phyloP scores from a whole-genome alignment of 2,329 filamentous ascomycete genomes.

The Didymella pomorum region DNA sequence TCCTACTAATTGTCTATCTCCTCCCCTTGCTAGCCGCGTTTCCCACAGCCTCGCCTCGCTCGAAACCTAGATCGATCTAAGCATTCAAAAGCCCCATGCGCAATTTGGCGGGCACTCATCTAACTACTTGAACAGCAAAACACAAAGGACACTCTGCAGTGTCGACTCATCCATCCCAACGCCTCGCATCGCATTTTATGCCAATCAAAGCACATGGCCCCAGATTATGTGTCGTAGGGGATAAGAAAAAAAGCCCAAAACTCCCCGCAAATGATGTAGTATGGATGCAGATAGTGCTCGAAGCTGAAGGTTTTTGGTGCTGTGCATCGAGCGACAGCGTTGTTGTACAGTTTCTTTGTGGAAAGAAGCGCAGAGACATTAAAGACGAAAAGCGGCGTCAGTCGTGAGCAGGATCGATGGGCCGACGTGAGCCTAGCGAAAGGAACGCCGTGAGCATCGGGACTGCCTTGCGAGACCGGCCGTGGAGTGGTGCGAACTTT shows the following conservation, averaged over 20 bases:
- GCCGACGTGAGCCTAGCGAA: slow-evolving; percentile 49
- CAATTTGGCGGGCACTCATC: slow-evolving; percentile 27
- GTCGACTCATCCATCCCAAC: slow-evolving; percentile 10
- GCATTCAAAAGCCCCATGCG: slow-evolving; percentile 21
- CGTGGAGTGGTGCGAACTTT: slow-evolving; percentile 28
- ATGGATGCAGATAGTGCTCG: slow-evolving; percentile 21
- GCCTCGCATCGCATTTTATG: slow-evolving; percentile 22
- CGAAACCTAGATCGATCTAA: slow-evolving; percentile 13
- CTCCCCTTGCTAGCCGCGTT: not conserved
- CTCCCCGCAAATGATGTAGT: slow-evolving; percentile 31
- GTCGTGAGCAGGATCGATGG: slow-evolving; percentile 11
- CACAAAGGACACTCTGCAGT: slow-evolving; percentile 16
- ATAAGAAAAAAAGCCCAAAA: slow-evolving; percentile 24
- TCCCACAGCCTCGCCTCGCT: not conserved
- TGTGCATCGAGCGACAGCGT: slow-evolving; percentile 16
- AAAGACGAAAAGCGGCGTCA: slow-evolving; percentile 7
- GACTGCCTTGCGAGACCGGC: slow-evolving; percentile 27
- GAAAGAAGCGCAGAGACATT: slow-evolving; percentile 19
- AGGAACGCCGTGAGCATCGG: slow-evolving; percentile 41
- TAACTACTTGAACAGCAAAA: slow-evolving; percentile 11
- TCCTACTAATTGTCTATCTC: slow-evolving; percentile 10
- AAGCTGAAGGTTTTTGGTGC: slow-evolving; percentile 21
- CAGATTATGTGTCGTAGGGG: slow-evolving; percentile 13
- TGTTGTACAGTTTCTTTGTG: slow-evolving; percentile 24
- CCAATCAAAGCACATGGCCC: slow-evolving; percentile 15